phyloP scores from a whole-genome alignment of 768 basidiomycete species.

The Amanita rubescens region DNA sequence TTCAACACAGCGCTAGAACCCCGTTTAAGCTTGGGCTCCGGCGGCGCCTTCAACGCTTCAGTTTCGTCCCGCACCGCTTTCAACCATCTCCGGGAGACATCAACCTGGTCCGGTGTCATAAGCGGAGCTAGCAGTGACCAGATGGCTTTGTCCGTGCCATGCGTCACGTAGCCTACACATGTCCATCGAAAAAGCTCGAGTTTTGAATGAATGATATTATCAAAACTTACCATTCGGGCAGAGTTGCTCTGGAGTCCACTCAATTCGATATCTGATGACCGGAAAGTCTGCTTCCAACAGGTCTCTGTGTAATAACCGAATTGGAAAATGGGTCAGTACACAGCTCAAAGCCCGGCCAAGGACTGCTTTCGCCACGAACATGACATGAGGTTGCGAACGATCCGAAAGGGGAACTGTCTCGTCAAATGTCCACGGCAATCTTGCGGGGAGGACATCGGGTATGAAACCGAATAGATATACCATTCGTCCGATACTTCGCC shows the following conservation, averaged over 20 bases:
- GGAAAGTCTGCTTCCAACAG: slow-evolving; percentile 50
- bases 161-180: slow-evolving; percentile 64
- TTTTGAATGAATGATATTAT: neutral
- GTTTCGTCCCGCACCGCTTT: slow-evolving; percentile 7
- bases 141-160: slow-evolving; percentile 54
- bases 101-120: slow-evolving; percentile 37
- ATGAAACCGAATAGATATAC: slow-evolving; percentile 69
- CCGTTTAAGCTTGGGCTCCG: slow-evolving; percentile 16
- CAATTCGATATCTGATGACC: slow-evolving; percentile 59
- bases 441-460: slow-evolving; percentile 47
- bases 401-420: slow-evolving; percentile 49
- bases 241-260: slow-evolving; percentile 59
- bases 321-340: slow-evolving; percentile 63
- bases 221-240: slow-evolving; percentile 43
- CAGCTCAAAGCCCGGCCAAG: slow-evolving; percentile 57
- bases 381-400: slow-evolving; percentile 38
- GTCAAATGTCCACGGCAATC: too few species aligned
- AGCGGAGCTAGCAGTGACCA: slow-evolving; percentile 53
- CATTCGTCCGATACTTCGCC: slow-evolving; percentile 72
- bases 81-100: slow-evolving; percentile 50
- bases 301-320: slow-evolving; percentile 55
- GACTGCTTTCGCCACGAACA: slow-evolving; percentile 39
- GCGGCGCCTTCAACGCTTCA: slow-evolving; percentile 26
- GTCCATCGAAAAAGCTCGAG: neutral
- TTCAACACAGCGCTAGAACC: slow-evolving; percentile 36